Base-by-base conservation (phyloP, 2,329 filamentous ascomycete genomes). In the Microsporum canis region DNA sequence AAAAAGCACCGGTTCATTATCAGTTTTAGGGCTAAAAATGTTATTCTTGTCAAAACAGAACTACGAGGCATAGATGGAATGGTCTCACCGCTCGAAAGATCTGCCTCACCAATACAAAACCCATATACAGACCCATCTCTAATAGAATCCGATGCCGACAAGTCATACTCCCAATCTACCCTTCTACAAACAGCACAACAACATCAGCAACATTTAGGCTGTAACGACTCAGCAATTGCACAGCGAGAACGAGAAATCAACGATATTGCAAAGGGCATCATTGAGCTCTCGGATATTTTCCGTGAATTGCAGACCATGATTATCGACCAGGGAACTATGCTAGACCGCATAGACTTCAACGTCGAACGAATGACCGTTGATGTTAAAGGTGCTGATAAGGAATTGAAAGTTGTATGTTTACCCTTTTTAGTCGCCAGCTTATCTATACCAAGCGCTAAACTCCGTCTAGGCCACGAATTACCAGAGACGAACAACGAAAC, bases 221-320 rank as follows among this genome's bases (percentile, higher is more conserved):
- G 86, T 62, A 91, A 95, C 70, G 92, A 97, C 71, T 80, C 86
- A 2, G 84, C 84, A 41, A 97, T 99, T 67, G 84, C 87, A 63
- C 94, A 97, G 73, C 88, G 94, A 65, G 94, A 99, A 75, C 86
- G 88, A 45, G 94, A 97, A 74, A 99, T 99, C 69, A 95, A 95
- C 71, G 91, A 96, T 68, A 99, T 99, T 65, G 94, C 94, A 1
- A 91, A 96, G 72, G 92, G 94, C 62, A 97, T 99, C 74, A 97
- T 99, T 69, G 92, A 97, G 71, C 79, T 99, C 5, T 89, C 92
- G 3, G 94, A 96, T 72, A 89, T 99, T 58, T 99, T 99, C 78
- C 89, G 95, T 64, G 94, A 99, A 69, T 79, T 99, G 34, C 94
- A 99, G 75, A 87, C 82, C 56, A 97, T 99, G 91, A 90, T 95